Evolutionary conservation across 2,329 filamentous ascomycete genomes (phyloP), one percentile per base, ranked within the genome.

Genomic region (Neonectria coccinea): DNA sequence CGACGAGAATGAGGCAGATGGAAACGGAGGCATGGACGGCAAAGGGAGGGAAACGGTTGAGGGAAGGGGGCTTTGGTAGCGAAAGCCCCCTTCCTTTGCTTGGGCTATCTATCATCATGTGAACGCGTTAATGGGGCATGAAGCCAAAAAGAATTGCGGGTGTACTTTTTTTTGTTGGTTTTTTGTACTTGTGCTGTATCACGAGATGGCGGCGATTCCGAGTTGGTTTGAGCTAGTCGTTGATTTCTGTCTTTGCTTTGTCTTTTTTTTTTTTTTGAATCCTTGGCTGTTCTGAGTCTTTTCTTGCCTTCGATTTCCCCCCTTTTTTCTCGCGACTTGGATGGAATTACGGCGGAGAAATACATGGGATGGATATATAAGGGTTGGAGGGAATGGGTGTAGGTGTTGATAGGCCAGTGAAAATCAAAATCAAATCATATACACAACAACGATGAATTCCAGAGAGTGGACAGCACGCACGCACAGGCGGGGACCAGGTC

Each of bases 61-160:
- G 59, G 31, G 11, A 31, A 48, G 27, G 36, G n/a, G 44, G n/a
- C 22, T 45, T 41, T 27, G n/a, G 41, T 22, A 44, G 42, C 18
- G 56, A 47, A 36, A 27, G 22, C 11, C n/a, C 20, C 50, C 36
- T 60, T 44, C 45, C 51, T 36, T 53, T 47, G 44, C 45, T 50
- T 64, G 60, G 57, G 59, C 61, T 48, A 58, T 65, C 58, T 62
- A 57, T 64, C 54, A 66, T 71, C 66, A 74, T 74, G 67, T 72
- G 66, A 67, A 75, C 72, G 71, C 66, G 67, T 74, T 72, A 70
- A 75, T 74, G 73, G 73, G 71, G 71, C 71, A 75, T 73, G 73
- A 67, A 69, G 62, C 68, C 64, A 74, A 73, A 73, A 73, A 69
- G 64, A 70, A 65, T 54, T 67, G 63, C 56, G 22, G 65, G 72